Conservation (phyloP, 1,139 yeast genomes). For the Kodamaea alishanica region DNA sequence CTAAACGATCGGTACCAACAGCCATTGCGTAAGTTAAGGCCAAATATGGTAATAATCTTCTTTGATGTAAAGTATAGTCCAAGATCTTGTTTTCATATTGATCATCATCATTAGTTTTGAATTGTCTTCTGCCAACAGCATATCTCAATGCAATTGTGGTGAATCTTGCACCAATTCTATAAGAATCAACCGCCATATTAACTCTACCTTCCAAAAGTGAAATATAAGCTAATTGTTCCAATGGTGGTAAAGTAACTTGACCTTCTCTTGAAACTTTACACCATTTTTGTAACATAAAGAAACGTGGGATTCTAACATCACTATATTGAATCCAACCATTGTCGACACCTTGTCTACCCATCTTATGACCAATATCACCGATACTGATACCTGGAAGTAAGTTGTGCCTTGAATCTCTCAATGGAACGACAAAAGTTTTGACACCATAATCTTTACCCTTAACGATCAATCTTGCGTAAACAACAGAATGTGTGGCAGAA, state of each 20-base stretch:
- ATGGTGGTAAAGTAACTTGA: conserved; percentile 67
- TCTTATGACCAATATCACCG: conserved; percentile 91
- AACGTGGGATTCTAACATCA: conserved; percentile 77
- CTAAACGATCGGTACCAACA: conserved; percentile 67
- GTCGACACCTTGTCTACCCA: conserved; percentile 89
- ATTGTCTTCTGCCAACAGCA: conserved; percentile 88
- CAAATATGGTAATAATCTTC: conserved; percentile 75
- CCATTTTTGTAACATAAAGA: conserved; percentile 77
- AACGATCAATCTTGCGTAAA: conserved; percentile 78
- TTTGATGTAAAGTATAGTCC: conserved; percentile 84
- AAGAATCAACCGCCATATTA: conserved; percentile 82
- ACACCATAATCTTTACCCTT: conserved; percentile 86
- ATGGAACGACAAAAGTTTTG: conserved; percentile 84
- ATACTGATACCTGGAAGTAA: conserved; percentile 74
- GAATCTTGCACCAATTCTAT: conserved; percentile 73
- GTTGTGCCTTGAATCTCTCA: conserved; percentile 69
- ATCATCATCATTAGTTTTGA: conserved; percentile 39
- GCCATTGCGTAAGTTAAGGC: conserved; percentile 78
- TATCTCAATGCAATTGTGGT: conserved; percentile 83
- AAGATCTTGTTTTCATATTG: conserved; percentile 60
- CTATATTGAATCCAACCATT: conserved; percentile 94
- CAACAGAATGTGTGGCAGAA: conserved; percentile 80
- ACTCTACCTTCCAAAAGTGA: conserved; percentile 89
- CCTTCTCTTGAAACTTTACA: conserved; percentile 71
- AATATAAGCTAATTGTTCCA: conserved; percentile 83